These are phyloP conservation scores for Tetracladium setigerum DNA, from an alignment of 495 filamentous ascomycete species.

Conservation along the genomic window DNA sequence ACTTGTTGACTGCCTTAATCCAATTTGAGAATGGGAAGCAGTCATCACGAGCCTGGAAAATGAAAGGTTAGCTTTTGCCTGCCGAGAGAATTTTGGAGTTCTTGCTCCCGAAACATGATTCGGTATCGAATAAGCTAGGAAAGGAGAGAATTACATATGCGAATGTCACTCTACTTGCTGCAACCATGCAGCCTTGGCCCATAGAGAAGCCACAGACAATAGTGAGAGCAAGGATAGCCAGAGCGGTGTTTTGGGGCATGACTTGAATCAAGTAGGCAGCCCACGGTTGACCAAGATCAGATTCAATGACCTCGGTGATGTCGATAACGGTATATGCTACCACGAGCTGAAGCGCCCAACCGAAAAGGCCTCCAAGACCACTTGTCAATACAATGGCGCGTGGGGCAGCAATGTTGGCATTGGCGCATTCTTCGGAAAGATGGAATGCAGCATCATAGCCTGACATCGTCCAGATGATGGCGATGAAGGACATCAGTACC, in stretches of 20 bases:
- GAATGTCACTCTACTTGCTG: conserved; percentile 70
- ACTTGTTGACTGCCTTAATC: conserved; percentile 59
- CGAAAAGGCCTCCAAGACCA: conserved; percentile 57
- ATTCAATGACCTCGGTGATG: conserved; percentile 51
- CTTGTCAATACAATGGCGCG: conserved; percentile 72
- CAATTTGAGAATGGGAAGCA: conserved; percentile 60
- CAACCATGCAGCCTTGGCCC: conserved; percentile 81
- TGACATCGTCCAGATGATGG: conserved; percentile 48
- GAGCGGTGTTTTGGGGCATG: conserved; percentile 55
- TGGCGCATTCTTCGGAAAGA: conserved; percentile 69
- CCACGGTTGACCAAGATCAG: conserved; percentile 67
- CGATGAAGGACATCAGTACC: conserved; percentile 70
- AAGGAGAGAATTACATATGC: conserved; percentile 49
- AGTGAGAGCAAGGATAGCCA: conserved; percentile 60
- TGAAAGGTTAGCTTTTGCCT: no score
- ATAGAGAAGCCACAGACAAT: conserved; percentile 73
- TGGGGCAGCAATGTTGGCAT: conserved; percentile 66
- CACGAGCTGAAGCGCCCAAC: conserved; percentile 70
- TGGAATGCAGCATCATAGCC: conserved; percentile 62
- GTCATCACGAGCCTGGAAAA: conserved; percentile 69
- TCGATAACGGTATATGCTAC: conserved; percentile 75
- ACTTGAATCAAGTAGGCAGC: conserved; percentile 68
- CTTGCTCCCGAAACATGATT: no score
- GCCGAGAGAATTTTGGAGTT: no score
- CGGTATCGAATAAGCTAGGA: conserved; percentile 1